Evolutionary conservation across 2,329 filamentous ascomycete genomes (phyloP).

Genomic region (Alternaria ethzedia): DNA sequence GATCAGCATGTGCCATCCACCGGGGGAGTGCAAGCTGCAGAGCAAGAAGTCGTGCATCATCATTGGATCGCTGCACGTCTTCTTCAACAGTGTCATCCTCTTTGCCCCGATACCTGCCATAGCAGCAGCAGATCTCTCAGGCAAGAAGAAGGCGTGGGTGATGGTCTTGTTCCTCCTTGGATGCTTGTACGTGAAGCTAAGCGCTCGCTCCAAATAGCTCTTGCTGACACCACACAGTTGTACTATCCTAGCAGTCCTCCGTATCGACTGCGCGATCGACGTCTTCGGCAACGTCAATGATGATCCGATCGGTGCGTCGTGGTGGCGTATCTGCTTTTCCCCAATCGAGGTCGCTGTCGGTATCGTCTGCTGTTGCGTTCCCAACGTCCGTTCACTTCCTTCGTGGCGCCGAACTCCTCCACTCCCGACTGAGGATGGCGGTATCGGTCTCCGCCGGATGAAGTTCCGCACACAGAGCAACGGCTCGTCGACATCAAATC

Average conservation of each 20-base stretch:
- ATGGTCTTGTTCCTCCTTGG: slow-evolving; percentile 20
- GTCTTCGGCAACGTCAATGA: slow-evolving; percentile 21
- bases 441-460: slow-evolving; percentile 22
- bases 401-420: slow-evolving; percentile 17
- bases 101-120: slow-evolving; percentile 20
- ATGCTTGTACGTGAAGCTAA: slow-evolving; percentile 19
- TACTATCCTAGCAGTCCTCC: slow-evolving; percentile 23
- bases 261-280: slow-evolving; percentile 26
- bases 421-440: slow-evolving; percentile 9
- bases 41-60: slow-evolving; percentile 23
- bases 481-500: slow-evolving; percentile 24
- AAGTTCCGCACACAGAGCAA: slow-evolving; percentile 22
- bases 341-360: slow-evolving; percentile 29
- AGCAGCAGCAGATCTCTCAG: slow-evolving; percentile 13
- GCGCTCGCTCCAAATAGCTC: neutral
- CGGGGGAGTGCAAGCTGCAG: slow-evolving; percentile 20
- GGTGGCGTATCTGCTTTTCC: slow-evolving; percentile 28
- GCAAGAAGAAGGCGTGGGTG: slow-evolving; percentile 18
- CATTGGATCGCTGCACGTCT: slow-evolving; percentile 28
- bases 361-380: slow-evolving; percentile 28
- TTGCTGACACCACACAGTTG: slow-evolving; percentile 18
- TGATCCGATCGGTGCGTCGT: slow-evolving; percentile 25
- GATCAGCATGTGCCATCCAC: slow-evolving; percentile 27
- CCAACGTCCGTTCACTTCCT: slow-evolving; percentile 16
- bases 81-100: slow-evolving; percentile 23